Conservation (phyloP, 805 yeast genomes). For the Hanseniaspora jakobsenii region DNA sequence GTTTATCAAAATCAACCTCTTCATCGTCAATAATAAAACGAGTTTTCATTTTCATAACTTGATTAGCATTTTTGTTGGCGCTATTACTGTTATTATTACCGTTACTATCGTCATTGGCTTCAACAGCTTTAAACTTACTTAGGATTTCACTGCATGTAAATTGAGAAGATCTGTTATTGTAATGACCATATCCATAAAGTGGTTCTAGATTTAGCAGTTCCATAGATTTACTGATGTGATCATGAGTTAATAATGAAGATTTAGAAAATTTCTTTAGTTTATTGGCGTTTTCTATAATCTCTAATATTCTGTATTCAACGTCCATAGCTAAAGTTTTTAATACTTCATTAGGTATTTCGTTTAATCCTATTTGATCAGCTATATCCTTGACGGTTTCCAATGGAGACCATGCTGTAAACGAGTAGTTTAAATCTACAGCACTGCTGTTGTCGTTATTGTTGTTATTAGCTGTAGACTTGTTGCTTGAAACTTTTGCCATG, state of each 20-base stretch:
- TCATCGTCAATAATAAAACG: slow-evolving; percentile 84
- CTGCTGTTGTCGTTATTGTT: background rate
- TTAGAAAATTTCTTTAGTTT: slow-evolving; percentile 93
- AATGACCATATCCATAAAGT: slow-evolving; percentile 63
- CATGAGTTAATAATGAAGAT: slow-evolving; percentile 64
- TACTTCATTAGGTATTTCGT: slow-evolving; percentile 74
- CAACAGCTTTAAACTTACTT: slow-evolving; percentile 8
- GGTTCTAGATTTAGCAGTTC: slow-evolving; percentile 87
- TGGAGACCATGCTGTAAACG: slow-evolving; percentile 95
- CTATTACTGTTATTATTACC: slow-evolving; percentile 26
- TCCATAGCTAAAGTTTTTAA: slow-evolving; percentile 96
- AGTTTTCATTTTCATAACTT: slow-evolving; percentile 38
- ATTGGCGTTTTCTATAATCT: slow-evolving; percentile 86
- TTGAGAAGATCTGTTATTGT: slow-evolving; percentile 8
- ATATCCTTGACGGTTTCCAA: slow-evolving; percentile 93
- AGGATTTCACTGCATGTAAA: slow-evolving; percentile 11
- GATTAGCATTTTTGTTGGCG: slow-evolving; percentile 22
- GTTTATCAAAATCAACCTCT: slow-evolving; percentile 85
- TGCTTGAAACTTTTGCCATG: slow-evolving; percentile 7
- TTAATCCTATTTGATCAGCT: slow-evolving; percentile 79
- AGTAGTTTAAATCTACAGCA: slow-evolving; percentile 23
- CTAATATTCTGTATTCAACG: slow-evolving; percentile 94
- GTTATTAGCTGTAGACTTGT: background rate
- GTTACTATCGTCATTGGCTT: slow-evolving; percentile 15
- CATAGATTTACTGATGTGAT: slow-evolving; percentile 72